Evolutionary conservation across 1,284 basidiomycete species (phyloP).

Genomic region (Tremellales sp.): DNA sequence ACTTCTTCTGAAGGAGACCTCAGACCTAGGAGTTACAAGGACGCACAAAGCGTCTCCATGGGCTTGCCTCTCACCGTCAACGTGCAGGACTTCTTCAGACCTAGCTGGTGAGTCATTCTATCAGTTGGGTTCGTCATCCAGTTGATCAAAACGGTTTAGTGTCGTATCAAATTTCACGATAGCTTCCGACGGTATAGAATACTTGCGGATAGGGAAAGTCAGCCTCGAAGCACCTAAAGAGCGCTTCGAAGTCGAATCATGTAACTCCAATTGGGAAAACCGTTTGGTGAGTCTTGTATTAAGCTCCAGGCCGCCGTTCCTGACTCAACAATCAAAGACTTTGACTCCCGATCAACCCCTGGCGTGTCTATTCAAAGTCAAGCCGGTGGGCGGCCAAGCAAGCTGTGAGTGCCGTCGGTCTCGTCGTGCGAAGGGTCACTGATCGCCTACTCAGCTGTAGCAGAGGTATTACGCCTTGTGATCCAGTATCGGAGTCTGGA

Average conservation of each 20-base stretch:
- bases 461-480: constrained; percentile 26
- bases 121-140: not conserved
- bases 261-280: constrained; percentile 19
- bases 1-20: constrained; percentile 6
- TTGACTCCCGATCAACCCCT: constrained; percentile 35
- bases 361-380: constrained; percentile 44
- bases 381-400: constrained; percentile 9
- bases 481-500: constrained; percentile 39
- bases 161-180: constrained; percentile 48
- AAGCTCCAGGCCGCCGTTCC: not conserved
- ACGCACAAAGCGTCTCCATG: constrained; percentile 36
- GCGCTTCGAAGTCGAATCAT: constrained; percentile 23
- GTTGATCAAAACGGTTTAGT: constrained; percentile 19
- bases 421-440: not conserved
- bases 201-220: constrained; percentile 37
- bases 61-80: constrained; percentile 49
- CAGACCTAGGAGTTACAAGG: constrained; percentile 17
- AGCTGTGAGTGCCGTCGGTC: constrained; percentile 3
- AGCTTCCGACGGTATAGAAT: constrained; percentile 42
- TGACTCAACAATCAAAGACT: constrained; percentile 14
- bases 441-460: constrained; percentile 5
- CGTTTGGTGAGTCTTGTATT: constrained; percentile 15
- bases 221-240: constrained; percentile 17
- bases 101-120: constrained; percentile 32
- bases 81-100: constrained; percentile 50